A percentile compares a stretch with the other conserved stretches of the same genome.
These are phyloP conservation scores for Paulownia fortunei DNA, from an alignment of 257 asterid genomes.

Conservation along the genomic window DNA sequence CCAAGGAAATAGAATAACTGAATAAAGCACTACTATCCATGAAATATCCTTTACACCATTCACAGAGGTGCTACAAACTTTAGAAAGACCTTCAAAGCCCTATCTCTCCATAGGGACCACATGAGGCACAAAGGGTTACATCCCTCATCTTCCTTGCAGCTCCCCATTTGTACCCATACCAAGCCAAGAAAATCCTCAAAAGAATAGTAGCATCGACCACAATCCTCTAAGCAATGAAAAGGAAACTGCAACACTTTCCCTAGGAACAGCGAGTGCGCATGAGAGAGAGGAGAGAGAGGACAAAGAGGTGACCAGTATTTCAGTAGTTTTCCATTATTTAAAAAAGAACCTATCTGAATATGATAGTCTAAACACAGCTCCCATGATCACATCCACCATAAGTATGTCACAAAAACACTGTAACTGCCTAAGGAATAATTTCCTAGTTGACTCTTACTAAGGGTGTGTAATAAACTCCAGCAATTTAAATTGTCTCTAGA, in stretches of 20 bases:
- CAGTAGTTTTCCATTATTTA: background rate
- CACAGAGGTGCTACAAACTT: background rate
- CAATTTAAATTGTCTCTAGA: background rate
- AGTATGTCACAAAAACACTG: background rate
- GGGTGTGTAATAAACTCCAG: background rate
- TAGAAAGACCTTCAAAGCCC: background rate
- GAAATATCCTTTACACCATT: background rate
- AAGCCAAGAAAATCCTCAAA: background rate
- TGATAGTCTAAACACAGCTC: background rate
- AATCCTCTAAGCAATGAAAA: background rate
- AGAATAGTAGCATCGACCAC: background rate
- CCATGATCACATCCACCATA: background rate
- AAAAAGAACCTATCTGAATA: background rate
- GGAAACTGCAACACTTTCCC: background rate
- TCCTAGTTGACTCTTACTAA: background rate
- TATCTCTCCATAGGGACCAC: background rate
- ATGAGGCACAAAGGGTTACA: background rate
- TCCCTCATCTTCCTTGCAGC: background rate
- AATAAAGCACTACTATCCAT: background rate
- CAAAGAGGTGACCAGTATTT: background rate
- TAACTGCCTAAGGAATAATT: background rate
- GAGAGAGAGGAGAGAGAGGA: background rate
- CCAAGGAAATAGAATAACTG: background rate
- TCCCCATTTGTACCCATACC: background rate
- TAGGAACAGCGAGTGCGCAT: background rate